phyloP scores from a whole-genome alignment of 495 filamentous ascomycete species.

The Viridothelium virens region DNA sequence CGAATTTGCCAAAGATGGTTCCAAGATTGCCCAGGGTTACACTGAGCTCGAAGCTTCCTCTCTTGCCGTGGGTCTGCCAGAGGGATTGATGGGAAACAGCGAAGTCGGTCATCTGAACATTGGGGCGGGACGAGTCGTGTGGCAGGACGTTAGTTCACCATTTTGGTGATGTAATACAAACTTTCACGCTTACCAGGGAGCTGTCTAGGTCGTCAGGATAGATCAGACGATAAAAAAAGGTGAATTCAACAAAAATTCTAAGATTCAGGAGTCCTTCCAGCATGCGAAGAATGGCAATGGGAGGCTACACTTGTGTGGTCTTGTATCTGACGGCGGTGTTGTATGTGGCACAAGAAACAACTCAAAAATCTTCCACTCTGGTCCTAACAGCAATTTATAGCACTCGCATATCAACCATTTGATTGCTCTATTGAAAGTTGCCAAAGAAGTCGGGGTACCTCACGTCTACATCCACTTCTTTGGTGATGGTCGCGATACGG shows the following conservation, averaged over 20 bases:
- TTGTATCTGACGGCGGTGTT: slow-evolving; percentile 92
- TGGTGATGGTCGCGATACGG: slow-evolving; percentile 93
- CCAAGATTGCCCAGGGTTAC: slow-evolving; percentile 66
- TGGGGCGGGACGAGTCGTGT: slow-evolving; percentile 93
- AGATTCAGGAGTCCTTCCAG: slow-evolving; percentile 67
- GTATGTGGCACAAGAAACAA: slow-evolving; percentile 36
- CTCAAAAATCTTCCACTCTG: slow-evolving; percentile 13
- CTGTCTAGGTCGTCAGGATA: slow-evolving; percentile 65
- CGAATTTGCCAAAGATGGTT: slow-evolving; percentile 53
- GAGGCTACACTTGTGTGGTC: slow-evolving; percentile 80
- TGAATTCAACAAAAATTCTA: slow-evolving; percentile 68
- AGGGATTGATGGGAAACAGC: slow-evolving; percentile 97
- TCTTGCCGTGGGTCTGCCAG: slow-evolving; percentile 86
- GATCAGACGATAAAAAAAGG: slow-evolving; percentile 89
- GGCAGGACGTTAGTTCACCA: slow-evolving; percentile 66
- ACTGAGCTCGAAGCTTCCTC: slow-evolving; percentile 92
- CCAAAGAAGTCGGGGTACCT: slow-evolving; percentile 78
- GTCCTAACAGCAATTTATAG: slow-evolving; percentile 27
- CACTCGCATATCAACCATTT: slow-evolving; percentile 93
- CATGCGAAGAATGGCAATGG: slow-evolving; percentile 83
- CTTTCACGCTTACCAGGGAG: not conserved
- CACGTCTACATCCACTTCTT: slow-evolving; percentile 98
- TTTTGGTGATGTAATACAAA: not conserved
- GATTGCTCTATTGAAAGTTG: slow-evolving; percentile 74
- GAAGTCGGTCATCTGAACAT: slow-evolving; percentile 99